phyloP scores from a whole-genome alignment of 495 filamentous ascomycete species.

The Sporormia fimetaria region DNA sequence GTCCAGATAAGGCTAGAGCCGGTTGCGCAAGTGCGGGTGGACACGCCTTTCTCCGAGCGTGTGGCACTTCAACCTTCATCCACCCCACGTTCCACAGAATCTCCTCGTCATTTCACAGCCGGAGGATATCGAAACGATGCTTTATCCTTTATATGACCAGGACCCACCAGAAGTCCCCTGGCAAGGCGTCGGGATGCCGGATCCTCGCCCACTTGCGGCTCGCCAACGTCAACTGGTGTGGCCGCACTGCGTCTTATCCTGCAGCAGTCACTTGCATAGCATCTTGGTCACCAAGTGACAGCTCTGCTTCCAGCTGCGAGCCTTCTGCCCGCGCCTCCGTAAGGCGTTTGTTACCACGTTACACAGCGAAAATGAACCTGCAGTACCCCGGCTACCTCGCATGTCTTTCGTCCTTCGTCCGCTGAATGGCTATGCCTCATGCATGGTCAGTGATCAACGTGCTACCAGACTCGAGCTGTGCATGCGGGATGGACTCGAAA shows the following conservation, averaged over 20 bases:
- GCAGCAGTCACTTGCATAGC: constrained; percentile 27
- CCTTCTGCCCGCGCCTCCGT: constrained; percentile 5
- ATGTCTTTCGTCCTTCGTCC: background rate
- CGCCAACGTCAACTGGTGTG: too few relatives aligned
- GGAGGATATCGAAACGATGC: background rate
- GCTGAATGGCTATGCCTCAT: constrained; percentile 9
- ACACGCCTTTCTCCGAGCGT: background rate
- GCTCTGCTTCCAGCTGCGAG: constrained; percentile 13
- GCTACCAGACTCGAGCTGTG: too few relatives aligned
- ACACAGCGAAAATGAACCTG: constrained; percentile 19
- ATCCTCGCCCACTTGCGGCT: constrained; percentile 23
- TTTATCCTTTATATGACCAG: too few relatives aligned
- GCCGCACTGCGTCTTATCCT: too few relatives aligned
- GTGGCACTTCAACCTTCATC: background rate
- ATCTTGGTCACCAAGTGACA: constrained; percentile 21
- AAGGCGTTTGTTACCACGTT: constrained; percentile 17
- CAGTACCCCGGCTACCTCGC: constrained; percentile 20
- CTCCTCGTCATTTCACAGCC: background rate
- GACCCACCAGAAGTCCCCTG: too few relatives aligned
- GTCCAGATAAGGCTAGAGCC: too few relatives aligned
- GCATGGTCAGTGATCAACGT: constrained; percentile 9
- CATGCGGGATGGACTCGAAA: constrained; percentile 12
- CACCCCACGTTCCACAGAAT: constrained; percentile 9
- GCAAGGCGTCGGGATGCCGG: constrained; percentile 2
- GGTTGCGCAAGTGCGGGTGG: too few relatives aligned